phyloP scores from a whole-genome alignment of 83 land plant species.

The Isoetes engelmannii region DNA sequence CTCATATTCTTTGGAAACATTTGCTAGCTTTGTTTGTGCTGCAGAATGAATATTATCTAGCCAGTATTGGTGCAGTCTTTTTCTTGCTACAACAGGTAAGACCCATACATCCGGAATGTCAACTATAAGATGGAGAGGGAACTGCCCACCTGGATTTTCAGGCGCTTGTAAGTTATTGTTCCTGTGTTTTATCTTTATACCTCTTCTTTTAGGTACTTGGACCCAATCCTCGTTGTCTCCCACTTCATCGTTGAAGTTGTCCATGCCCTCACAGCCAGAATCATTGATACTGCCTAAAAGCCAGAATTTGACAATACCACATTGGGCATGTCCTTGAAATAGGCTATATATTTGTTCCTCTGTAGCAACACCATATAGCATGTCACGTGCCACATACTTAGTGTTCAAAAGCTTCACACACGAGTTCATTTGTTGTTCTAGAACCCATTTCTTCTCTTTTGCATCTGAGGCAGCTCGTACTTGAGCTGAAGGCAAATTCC shows the following conservation, averaged over 20 bases:
- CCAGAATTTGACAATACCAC: neutral
- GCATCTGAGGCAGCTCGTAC: too few relatives aligned
- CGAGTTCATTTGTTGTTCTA: neutral
- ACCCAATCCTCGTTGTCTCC: too few relatives aligned
- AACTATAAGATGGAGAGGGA: constrained; percentile 1
- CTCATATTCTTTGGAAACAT: neutral
- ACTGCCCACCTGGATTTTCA: neutral
- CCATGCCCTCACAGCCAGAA: too few relatives aligned
- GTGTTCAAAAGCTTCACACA: neutral
- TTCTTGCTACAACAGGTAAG: neutral
- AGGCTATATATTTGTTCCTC: constrained; percentile 1
- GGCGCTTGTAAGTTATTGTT: too few relatives aligned
- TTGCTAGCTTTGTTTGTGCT: neutral
- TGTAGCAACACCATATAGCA: constrained; percentile 9
- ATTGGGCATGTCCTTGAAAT: neutral
- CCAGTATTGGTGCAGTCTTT: constrained; percentile 16
- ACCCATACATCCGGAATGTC: constrained; percentile 7
- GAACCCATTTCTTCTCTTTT: neutral
- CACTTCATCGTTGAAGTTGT: too few relatives aligned
- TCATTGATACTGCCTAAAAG: too few relatives aligned
- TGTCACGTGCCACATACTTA: constrained; percentile 1
- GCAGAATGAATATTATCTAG: neutral
- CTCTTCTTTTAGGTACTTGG: too few relatives aligned
- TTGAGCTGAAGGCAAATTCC: neutral
- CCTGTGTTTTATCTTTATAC: too few relatives aligned